Conservation (phyloP, 2,329 filamentous ascomycete species). For the Penicillium vulpinum region DNA sequence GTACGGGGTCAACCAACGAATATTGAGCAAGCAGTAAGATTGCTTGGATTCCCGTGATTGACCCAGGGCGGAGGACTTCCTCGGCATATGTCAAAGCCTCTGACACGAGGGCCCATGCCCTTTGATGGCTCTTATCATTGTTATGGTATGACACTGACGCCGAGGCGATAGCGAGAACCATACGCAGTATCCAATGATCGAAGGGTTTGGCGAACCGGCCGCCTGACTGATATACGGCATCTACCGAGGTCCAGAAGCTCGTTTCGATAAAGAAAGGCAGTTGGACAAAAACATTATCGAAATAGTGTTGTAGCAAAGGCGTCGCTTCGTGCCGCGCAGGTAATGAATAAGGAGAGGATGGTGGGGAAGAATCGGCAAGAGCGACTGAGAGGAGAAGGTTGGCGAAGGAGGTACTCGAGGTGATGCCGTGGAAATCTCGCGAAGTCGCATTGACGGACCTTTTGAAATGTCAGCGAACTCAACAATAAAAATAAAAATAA, state of each 20-base stretch:
- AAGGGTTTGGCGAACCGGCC: constrained; percentile 61
- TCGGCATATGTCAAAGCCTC: constrained; percentile 76
- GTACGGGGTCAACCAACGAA: constrained; percentile 81
- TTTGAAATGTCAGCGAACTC: constrained; percentile 4
- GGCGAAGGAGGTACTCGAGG: constrained; percentile 88
- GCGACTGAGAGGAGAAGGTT: constrained; percentile 83
- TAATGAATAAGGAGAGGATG: constrained; percentile 60
- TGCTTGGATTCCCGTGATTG: constrained; percentile 81
- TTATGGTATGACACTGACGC: constrained; percentile 68
- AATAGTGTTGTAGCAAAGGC: constrained; percentile 75
- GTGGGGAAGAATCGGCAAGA: constrained; percentile 69
- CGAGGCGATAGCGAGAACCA: constrained; percentile 84
- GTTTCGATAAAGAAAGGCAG: constrained; percentile 83
- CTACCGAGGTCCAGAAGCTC: constrained; percentile 72
- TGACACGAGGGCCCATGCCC: constrained; percentile 61
- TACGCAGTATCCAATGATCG: constrained; percentile 83
- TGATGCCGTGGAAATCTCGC: constrained; percentile 86
- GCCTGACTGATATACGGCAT: constrained; percentile 75
- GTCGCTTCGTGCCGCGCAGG: constrained; percentile 70
- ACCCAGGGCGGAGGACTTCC: constrained; percentile 79
- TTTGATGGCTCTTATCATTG: constrained; percentile 63
- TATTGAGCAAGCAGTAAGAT: constrained; percentile 85
- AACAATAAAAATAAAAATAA: not conserved
- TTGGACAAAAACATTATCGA: constrained; percentile 76
- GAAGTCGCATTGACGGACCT: constrained; percentile 94